A percentile compares a stretch with the other conserved stretches of the same genome.
Evolutionary conservation across 768 basidiomycete species (phyloP).

Genomic region (Collybia nuda): DNA sequence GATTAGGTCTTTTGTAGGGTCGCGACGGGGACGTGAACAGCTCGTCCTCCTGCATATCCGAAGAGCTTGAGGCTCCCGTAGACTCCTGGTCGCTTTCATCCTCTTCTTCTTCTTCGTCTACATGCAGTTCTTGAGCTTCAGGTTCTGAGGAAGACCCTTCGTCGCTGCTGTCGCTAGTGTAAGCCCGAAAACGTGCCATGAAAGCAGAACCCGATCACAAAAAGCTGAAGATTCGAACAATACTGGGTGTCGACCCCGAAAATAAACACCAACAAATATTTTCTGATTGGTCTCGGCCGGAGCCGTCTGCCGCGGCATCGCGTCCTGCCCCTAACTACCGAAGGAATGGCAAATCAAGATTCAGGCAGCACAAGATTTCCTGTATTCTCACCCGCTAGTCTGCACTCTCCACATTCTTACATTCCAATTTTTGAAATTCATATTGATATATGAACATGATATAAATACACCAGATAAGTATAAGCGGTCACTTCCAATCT

Average conservation of each 20-base stretch:
- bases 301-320: no score
- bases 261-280: slow-evolving; percentile 2
- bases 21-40: slow-evolving; percentile 25
- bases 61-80: slow-evolving; percentile 34
- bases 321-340: no score
- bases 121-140: slow-evolving; percentile 15
- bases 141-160: slow-evolving; percentile 31
- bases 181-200: slow-evolving; percentile 73
- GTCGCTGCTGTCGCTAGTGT: slow-evolving; percentile 59
- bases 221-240: slow-evolving; percentile 1
- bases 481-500: not conserved
- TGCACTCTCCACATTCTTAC: no score
- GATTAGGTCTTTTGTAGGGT: slow-evolving; percentile 20
- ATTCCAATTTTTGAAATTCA: no score
- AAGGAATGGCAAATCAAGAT: no score
- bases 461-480: not conserved
- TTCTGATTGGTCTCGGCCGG: no score
- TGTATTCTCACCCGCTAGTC: not conserved
- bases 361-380: no score
- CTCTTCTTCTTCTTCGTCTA: slow-evolving; percentile 26
- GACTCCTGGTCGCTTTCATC: slow-evolving; percentile 36
- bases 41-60: slow-evolving; percentile 56
- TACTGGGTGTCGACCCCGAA: not conserved
- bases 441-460: no score
- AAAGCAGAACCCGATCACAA: slow-evolving; percentile 1